Evolutionary conservation across 805 yeast genomes (phyloP).

Genomic region (Candida pseudoglaebosa): DNA sequence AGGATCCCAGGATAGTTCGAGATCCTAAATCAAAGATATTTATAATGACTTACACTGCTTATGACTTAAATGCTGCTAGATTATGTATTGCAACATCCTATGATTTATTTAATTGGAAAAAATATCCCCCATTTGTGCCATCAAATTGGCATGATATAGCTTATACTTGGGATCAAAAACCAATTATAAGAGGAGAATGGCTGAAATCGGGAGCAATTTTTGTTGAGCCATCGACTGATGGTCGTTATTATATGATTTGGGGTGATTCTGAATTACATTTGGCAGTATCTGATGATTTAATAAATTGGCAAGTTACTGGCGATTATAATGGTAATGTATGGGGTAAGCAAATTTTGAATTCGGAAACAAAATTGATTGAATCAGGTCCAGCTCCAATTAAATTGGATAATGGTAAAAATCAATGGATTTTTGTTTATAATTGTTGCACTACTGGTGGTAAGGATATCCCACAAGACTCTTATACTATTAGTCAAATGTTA

Average conservation of each 20-base stretch:
- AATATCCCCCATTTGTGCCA: conserved; percentile 31
- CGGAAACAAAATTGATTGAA: conserved; percentile 37
- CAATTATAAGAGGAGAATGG: conserved; percentile 30
- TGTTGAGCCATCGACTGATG: conserved; percentile 27
- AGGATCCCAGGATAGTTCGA: conserved; percentile 40
- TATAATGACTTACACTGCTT: conserved; percentile 40
- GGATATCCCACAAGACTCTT: conserved; percentile 26
- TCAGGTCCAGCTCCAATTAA: conserved; percentile 42
- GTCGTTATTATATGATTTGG: conserved; percentile 41
- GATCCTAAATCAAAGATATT: conserved; percentile 32
- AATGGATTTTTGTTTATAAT: conserved; percentile 37
- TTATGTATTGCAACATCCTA: conserved; percentile 37
- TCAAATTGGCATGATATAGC: conserved; percentile 33
- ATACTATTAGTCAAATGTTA: conserved; percentile 37
- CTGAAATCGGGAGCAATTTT: conserved; percentile 41
- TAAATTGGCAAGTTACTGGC: conserved; percentile 27
- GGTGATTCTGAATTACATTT: conserved; percentile 38
- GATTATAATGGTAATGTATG: conserved; percentile 17
- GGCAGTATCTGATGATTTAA: conserved; percentile 31
- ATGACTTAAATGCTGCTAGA: conserved; percentile 30
- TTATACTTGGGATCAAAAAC: conserved; percentile 18
- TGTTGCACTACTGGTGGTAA: conserved; percentile 35
- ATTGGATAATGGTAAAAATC: conserved; percentile 25
- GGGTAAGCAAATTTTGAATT: conserved; percentile 24
- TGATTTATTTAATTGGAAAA: conserved; percentile 36